phyloP scores from a whole-genome alignment of 306 rosid species.

The Canavalia ensiformis region DNA sequence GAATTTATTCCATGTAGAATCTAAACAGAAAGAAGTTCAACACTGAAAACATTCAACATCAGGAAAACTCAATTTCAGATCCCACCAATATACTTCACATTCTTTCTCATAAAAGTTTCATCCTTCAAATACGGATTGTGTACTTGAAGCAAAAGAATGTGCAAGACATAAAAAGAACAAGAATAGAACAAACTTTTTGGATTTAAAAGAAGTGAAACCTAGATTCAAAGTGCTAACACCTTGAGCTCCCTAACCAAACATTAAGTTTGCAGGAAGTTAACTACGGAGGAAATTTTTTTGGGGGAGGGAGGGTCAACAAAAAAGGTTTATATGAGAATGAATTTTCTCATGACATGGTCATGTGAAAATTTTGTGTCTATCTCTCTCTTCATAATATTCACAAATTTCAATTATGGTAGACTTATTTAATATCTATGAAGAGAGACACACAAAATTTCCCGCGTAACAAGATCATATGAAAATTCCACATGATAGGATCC shows the following conservation, averaged over 20 bases:
- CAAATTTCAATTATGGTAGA: background rate
- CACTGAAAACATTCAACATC: conserved; percentile 44
- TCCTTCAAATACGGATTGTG: conserved; percentile 52
- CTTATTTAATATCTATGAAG: background rate
- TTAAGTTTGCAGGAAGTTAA: conserved; percentile 30
- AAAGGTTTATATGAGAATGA: background rate
- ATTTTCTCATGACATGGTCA: background rate
- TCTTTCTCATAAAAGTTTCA: conserved; percentile 52
- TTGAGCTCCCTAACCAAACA: conserved; percentile 42
- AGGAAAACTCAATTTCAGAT: conserved; percentile 44
- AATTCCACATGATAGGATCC: background rate
- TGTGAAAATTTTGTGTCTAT: background rate
- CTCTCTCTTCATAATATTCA: background rate
- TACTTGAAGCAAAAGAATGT: conserved; percentile 50
- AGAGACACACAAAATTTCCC: background rate
- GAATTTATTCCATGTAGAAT: conserved; percentile 65
- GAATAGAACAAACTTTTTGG: conserved; percentile 48
- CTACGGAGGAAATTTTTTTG: background rate
- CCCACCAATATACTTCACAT: conserved; percentile 55
- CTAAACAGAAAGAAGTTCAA: conserved; percentile 55
- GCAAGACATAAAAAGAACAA: conserved; percentile 43
- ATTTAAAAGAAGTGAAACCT: conserved; percentile 48
- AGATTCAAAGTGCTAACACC: conserved; percentile 31
- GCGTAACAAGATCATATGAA: background rate
- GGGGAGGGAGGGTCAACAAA: background rate